Evolutionary conservation across 2,329 filamentous ascomycete species (phyloP).

Genomic region (Alternaria sp.): DNA sequence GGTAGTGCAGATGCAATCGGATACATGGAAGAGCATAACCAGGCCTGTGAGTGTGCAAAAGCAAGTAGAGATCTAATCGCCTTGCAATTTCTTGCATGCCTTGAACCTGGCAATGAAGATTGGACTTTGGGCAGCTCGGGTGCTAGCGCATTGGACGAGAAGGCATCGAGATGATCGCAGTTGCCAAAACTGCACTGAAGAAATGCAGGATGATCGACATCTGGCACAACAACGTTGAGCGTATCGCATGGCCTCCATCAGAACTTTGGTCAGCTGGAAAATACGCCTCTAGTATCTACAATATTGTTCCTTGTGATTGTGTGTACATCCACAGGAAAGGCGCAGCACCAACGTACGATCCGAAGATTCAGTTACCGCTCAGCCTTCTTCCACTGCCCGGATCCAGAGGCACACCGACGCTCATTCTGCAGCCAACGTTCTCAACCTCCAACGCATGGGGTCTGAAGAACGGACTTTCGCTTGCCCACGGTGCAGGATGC

Average conservation of each 20-base stretch:
- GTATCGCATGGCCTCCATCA: slow-evolving; percentile 42
- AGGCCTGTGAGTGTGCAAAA: slow-evolving; percentile 50
- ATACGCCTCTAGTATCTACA: slow-evolving; percentile 1
- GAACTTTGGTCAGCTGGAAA: slow-evolving; percentile 6
- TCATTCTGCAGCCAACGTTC: slow-evolving; percentile 49
- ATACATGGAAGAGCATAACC: slow-evolving; percentile 49
- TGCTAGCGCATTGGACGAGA: slow-evolving; percentile 1
- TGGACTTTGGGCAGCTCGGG: slow-evolving; percentile 27
- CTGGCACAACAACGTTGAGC: slow-evolving; percentile 51
- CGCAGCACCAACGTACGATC: slow-evolving; percentile 44
- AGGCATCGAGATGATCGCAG: slow-evolving; percentile 18
- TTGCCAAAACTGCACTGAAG: slow-evolving; percentile 29
- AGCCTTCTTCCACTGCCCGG: slow-evolving; percentile 49
- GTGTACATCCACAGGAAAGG: slow-evolving; percentile 54
- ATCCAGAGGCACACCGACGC: slow-evolving; percentile 50
- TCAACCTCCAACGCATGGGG: slow-evolving; percentile 38
- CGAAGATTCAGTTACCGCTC: slow-evolving; percentile 32
- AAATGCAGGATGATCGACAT: slow-evolving; percentile 43
- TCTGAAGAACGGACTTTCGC: slow-evolving; percentile 45
- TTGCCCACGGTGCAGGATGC: slow-evolving; percentile 52
- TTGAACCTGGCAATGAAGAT: slow-evolving; percentile 45
- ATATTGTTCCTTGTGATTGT: slow-evolving; percentile 17
- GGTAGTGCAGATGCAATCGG: slow-evolving; percentile 31
- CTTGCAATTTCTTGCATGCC: slow-evolving; percentile 47
- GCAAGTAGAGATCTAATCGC: slow-evolving; percentile 51